Evolutionary conservation across 441 rosid genomes (phyloP).

Genomic region (Capsella rubella): DNA sequence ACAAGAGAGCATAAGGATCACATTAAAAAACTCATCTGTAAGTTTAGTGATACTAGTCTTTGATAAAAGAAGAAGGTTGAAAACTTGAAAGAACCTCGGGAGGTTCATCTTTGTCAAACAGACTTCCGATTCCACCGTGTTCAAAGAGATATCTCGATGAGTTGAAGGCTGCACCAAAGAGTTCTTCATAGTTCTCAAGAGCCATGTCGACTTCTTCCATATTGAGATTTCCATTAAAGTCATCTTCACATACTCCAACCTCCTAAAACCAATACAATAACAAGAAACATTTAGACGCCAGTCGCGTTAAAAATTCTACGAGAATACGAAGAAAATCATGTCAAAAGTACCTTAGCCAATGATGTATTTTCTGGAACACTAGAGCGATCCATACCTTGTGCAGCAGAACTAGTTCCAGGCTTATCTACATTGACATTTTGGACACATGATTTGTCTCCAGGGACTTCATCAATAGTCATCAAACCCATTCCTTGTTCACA

Average conservation of each 20-base stretch:
- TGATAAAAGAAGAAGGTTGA: constrained; percentile 1
- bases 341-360: constrained; percentile 63
- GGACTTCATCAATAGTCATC: constrained; percentile 74
- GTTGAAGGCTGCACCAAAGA: constrained; percentile 83
- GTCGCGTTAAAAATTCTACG: not conserved
- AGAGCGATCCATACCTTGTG: constrained; percentile 52
- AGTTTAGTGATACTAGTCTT: not conserved
- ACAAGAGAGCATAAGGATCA: constrained; percentile 15
- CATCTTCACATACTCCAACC: constrained; percentile 36
- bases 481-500: constrained; percentile 79
- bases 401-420: constrained; percentile 56
- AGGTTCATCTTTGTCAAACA: constrained; percentile 64
- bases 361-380: constrained; percentile 54
- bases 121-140: constrained; percentile 88
- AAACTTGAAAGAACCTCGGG: constrained; percentile 35
- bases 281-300: constrained; percentile 17
- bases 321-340: not conserved
- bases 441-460: constrained; percentile 17
- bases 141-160: constrained; percentile 82
- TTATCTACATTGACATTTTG: constrained; percentile 42
- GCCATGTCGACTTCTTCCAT: constrained; percentile 60
- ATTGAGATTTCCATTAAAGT: constrained; percentile 33
- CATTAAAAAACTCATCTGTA: constrained; percentile 9
- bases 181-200: constrained; percentile 92
- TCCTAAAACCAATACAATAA: constrained; percentile 22